Conservation (phyloP, 1,284 basidiomycete genomes). For the Grifola frondosa region DNA sequence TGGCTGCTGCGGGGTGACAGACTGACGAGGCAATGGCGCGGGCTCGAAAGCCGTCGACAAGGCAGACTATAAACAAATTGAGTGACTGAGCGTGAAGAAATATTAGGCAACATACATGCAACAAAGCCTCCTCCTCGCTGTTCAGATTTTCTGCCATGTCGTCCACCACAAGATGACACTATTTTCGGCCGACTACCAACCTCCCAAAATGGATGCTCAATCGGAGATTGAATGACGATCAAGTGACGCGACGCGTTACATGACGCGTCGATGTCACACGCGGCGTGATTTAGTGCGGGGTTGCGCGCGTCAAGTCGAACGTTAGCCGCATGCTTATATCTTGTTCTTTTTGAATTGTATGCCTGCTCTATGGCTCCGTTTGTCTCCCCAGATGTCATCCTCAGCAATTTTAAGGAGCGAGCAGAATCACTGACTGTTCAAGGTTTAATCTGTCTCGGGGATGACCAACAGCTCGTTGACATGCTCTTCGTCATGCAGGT, state of each 20-base stretch:
- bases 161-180: no score
- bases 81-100: neutral
- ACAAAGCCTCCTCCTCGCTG: conserved; percentile 29
- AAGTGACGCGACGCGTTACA: no score
- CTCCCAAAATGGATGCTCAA: no score
- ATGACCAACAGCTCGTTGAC: neutral
- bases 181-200: no score
- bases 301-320: no score
- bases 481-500: conserved; percentile 42
- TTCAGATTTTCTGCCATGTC: conserved; percentile 31
- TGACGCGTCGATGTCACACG: no score
- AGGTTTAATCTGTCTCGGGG: conserved; percentile 34
- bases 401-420: conserved; percentile 48
- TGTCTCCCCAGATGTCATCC: conserved; percentile 35
- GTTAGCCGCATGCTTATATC: no score
- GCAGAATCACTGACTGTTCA: conserved; percentile 51
- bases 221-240: no score
- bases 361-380: conserved; percentile 53
- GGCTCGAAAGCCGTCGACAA: conserved; percentile 29
- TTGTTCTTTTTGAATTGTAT: no score
- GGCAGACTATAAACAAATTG: conserved; percentile 24
- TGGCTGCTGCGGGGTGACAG: conserved; percentile 17
- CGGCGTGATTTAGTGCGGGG: no score
- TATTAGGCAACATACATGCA: conserved; percentile 24
- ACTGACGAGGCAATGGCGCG: conserved; percentile 23